Conservation (phyloP, 2,329 filamentous ascomycete genomes). For the Talaromyces albobiverticillius region DNA sequence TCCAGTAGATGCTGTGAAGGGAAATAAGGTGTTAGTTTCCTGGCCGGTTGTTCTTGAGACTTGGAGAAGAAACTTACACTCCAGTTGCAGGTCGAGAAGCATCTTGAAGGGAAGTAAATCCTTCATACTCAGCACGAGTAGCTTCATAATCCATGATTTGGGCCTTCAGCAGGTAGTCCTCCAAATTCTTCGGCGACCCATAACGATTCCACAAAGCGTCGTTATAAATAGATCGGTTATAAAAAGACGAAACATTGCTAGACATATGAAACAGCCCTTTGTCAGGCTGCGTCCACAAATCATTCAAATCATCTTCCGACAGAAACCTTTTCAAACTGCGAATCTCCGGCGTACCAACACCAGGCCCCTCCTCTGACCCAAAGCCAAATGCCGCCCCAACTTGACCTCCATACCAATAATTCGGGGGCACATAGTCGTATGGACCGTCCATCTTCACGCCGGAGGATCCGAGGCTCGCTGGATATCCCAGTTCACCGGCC, state of each 20-base stretch:
- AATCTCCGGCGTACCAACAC: slow-evolving; percentile 61
- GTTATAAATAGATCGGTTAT: slow-evolving; percentile 58
- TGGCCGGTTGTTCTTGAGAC: too few relatives aligned
- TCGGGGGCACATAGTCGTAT: slow-evolving; percentile 65
- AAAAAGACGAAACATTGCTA: slow-evolving; percentile 54
- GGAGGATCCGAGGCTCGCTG: slow-evolving; percentile 51
- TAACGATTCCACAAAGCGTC: slow-evolving; percentile 52
- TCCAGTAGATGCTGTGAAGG: slow-evolving; percentile 58
- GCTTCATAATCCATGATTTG: slow-evolving; percentile 66
- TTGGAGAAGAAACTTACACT: slow-evolving; percentile 23
- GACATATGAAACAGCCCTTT: slow-evolving; percentile 61
- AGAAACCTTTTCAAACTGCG: slow-evolving; percentile 55
- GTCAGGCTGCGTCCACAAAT: slow-evolving; percentile 55
- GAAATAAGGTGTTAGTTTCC: not conserved
- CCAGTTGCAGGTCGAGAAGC: slow-evolving; percentile 56
- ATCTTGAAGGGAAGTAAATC: slow-evolving; percentile 52
- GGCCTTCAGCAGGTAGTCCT: slow-evolving; percentile 59
- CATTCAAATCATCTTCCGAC: slow-evolving; percentile 48
- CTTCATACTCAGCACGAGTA: slow-evolving; percentile 59
- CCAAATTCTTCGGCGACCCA: slow-evolving; percentile 50
- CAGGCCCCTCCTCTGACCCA: slow-evolving; percentile 60
- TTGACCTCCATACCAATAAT: slow-evolving; percentile 59
- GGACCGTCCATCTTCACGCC: slow-evolving; percentile 67
- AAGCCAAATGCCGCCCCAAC: slow-evolving; percentile 62
- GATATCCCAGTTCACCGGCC: slow-evolving; percentile 55